A percentile compares a stretch with the other conserved stretches of the same genome.
Evolutionary conservation across 2,329 filamentous ascomycete genomes (phyloP).

Genomic region (Xylaria multiplex): DNA sequence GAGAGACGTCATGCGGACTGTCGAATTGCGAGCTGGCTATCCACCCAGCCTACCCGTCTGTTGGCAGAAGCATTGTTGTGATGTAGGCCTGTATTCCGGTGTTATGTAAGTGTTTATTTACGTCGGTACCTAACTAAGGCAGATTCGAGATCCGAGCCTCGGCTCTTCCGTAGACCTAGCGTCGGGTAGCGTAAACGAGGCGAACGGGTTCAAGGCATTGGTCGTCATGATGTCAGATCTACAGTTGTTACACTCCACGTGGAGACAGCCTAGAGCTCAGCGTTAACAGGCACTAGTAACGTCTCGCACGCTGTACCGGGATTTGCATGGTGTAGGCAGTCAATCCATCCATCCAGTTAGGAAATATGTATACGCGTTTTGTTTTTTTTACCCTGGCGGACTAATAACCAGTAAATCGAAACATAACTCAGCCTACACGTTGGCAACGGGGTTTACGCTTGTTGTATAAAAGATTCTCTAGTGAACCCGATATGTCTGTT

Average conservation of each 20-base stretch:
- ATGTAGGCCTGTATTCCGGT: neutral
- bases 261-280: conserved; percentile 13
- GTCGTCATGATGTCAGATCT: conserved; percentile 3
- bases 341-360: conserved; percentile 4
- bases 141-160: conserved; percentile 1
- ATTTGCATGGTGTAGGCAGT: conserved; percentile 3
- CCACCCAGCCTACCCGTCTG: neutral
- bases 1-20: neutral
- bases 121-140: neutral
- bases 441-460: conserved; percentile 4
- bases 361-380: conserved; percentile 14
- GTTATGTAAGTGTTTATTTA: neutral
- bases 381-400: conserved; percentile 5
- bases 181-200: neutral
- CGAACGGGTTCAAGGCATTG: conserved; percentile 8
- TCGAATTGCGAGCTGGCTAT: conserved; percentile 1
- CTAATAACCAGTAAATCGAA: neutral
- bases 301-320: conserved; percentile 9
- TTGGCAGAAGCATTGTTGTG: neutral
- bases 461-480: conserved; percentile 3
- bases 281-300: neutral
- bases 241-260: conserved; percentile 9
- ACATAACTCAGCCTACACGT: conserved; percentile 3
- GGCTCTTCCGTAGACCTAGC: neutral
- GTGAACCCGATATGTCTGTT: neutral